Conservation (phyloP, 2,329 filamentous ascomycete species). For the Boeremia exigua region DNA sequence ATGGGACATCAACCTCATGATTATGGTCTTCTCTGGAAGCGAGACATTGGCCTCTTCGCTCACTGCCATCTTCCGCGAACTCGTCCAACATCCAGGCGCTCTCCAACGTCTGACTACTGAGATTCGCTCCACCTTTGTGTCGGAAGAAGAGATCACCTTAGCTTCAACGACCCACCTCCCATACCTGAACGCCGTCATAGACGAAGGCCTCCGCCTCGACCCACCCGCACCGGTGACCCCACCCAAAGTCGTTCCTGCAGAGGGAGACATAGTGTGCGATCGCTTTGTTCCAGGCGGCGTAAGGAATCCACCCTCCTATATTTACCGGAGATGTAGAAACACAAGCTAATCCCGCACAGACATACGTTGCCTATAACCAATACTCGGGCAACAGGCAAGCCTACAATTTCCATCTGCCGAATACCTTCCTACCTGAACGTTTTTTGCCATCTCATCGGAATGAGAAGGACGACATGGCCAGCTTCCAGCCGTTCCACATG, state of each 20-base stretch:
- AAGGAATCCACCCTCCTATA: background rate
- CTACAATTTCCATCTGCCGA: conserved; percentile 37
- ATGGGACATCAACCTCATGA: conserved; percentile 47
- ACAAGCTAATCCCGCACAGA: conserved; percentile 14
- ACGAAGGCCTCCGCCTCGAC: conserved; percentile 46
- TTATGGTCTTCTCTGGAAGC: conserved; percentile 52
- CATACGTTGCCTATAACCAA: conserved; percentile 40
- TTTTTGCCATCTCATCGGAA: conserved; percentile 28
- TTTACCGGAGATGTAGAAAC: background rate
- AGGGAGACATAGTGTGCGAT: conserved; percentile 31
- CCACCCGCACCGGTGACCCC: conserved; percentile 28
- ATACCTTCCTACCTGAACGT: conserved; percentile 45
- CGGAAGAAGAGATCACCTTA: conserved; percentile 32
- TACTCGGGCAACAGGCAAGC: conserved; percentile 33
- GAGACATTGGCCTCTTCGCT: conserved; percentile 53
- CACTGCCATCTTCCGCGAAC: conserved; percentile 41
- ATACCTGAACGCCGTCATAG: conserved; percentile 44
- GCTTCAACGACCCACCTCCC: conserved; percentile 23
- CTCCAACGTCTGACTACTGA: conserved; percentile 34
- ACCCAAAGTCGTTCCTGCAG: conserved; percentile 29
- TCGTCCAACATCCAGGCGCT: conserved; percentile 39
- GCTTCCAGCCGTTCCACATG: conserved; percentile 34
- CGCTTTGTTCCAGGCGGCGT: conserved; percentile 33
- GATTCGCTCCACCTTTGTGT: conserved; percentile 30
- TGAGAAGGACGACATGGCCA: conserved; percentile 33